phyloP scores from a whole-genome alignment of 352 stramenopile species.

The Phytophthora ramorum region DNA sequence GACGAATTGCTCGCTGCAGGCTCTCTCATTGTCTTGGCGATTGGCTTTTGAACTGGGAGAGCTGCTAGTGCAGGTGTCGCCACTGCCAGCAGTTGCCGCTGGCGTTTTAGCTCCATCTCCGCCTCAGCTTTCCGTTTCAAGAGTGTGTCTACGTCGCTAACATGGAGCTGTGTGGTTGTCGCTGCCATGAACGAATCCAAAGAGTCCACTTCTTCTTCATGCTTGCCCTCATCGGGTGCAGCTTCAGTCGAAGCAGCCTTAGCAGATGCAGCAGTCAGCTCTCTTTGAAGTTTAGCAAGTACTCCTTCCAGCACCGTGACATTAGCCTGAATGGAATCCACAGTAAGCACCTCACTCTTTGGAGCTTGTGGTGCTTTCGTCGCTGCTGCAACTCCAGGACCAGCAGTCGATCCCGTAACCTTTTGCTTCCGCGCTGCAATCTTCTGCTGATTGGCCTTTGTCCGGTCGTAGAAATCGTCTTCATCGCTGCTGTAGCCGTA shows the following conservation, averaged over 20 bases:
- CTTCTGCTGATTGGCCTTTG: constrained; percentile 63
- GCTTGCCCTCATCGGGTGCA: constrained; percentile 22
- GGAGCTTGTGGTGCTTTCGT: not conserved
- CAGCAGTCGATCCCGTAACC: constrained; percentile 2
- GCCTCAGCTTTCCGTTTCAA: constrained; percentile 33
- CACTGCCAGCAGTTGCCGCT: constrained; percentile 57
- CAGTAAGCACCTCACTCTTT: constrained; percentile 53
- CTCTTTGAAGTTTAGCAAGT: constrained; percentile 36
- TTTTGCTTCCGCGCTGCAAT: constrained; percentile 43
- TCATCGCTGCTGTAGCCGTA: constrained; percentile 76
- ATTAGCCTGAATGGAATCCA: constrained; percentile 56
- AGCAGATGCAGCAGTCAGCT: constrained; percentile 27
- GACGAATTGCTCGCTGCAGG: constrained; percentile 1
- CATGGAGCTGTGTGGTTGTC: constrained; percentile 58
- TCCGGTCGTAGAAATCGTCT: constrained; percentile 85
- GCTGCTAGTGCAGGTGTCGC: constrained; percentile 60
- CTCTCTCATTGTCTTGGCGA: constrained; percentile 6
- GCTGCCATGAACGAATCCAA: constrained; percentile 76
- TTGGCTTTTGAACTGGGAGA: constrained; percentile 27
- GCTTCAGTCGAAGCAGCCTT: constrained; percentile 14
- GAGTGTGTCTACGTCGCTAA: constrained; percentile 39
- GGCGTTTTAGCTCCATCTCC: constrained; percentile 49
- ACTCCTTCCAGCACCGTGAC: constrained; percentile 50
- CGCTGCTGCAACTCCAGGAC: not conserved
- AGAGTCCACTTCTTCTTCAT: constrained; percentile 49